Base-by-base conservation (phyloP, 2,329 filamentous ascomycete genomes). In the Aureobasidium pullulans region DNA sequence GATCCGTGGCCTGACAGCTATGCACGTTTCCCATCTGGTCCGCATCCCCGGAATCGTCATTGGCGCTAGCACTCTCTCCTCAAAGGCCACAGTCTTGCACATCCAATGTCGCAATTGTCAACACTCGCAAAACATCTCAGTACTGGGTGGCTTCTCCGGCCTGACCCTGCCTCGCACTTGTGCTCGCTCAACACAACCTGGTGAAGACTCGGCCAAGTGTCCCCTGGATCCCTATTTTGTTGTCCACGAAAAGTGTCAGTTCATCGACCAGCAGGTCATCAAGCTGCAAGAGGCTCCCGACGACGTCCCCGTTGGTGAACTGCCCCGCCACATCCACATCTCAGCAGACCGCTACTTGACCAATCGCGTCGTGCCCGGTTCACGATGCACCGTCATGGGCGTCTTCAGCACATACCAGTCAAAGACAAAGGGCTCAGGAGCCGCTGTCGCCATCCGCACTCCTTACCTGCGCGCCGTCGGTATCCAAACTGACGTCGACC, bases 331-430 rank as follows among this genome's bases (percentile, higher is more conserved):
- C 68, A 95, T 99, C 47, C 83, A 97, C 62, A 89, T 99, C 62
- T 96, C 92, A 0, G 94, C 94, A n/a, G 94, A 99, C 70, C 84
- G 94, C 57, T 96, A 97, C 70, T 79, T 99, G 48, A 94, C 93
- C 10, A 99, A 99, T 71, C 85, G 91, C 54, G 94, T 99, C 3
- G 92, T 99, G 3, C 94, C 94, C 6, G 94, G 94, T 32, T 95
- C 93, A 53, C 83, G 93, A 71, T 99, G 94, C 72, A 96, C 91
- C 2, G 82, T 99, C 16, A 97, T 94, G 84, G 94, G 94, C 19
- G 90, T 99, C 36, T 99, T 96, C 77, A 96, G 93, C 32, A 97
- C 97, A 69, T 99, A 96, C 73, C 90, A 96, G 72, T 88, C 87
- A 66, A 88, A 87, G 42, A 87, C 84, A 43, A 95, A 92, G 73